Evolutionary conservation across 2,329 filamentous ascomycete genomes (phyloP).

Genomic region (Penicillium occitanis): DNA sequence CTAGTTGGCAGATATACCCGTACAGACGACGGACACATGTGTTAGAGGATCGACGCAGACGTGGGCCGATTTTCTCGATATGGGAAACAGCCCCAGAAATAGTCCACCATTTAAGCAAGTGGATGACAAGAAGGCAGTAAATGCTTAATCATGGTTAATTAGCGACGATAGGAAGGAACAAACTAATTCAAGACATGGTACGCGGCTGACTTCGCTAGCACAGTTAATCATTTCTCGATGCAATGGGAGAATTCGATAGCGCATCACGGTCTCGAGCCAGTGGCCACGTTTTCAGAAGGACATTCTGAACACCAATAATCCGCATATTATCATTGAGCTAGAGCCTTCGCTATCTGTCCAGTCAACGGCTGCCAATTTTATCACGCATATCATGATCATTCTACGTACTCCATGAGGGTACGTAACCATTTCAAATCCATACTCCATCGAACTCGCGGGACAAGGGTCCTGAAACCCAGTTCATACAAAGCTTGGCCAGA

Average conservation of each 20-base stretch:
- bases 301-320: background rate
- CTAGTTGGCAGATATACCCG: background rate
- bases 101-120: background rate
- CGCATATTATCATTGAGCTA: background rate
- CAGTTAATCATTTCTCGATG: background rate
- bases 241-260: background rate
- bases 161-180: background rate
- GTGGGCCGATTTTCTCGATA: background rate
- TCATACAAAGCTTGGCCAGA: background rate
- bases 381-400: constrained; percentile 1
- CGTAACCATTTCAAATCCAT: background rate
- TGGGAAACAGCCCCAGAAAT: background rate
- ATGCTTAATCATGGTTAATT: background rate
- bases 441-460: background rate
- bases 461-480: background rate
- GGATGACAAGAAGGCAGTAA: background rate
- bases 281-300: background rate
- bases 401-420: background rate
- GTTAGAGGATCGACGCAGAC: background rate
- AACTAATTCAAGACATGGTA: background rate
- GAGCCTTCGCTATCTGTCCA: background rate
- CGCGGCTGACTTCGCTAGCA: background rate
- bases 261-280: background rate
- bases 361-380: background rate
- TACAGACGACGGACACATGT: background rate